Percentiles rank a stretch among this genome's conserved stretches.
phyloP scores from a whole-genome alignment of 306 rosid genomes.

The Elaeagnus macrophylla region DNA sequence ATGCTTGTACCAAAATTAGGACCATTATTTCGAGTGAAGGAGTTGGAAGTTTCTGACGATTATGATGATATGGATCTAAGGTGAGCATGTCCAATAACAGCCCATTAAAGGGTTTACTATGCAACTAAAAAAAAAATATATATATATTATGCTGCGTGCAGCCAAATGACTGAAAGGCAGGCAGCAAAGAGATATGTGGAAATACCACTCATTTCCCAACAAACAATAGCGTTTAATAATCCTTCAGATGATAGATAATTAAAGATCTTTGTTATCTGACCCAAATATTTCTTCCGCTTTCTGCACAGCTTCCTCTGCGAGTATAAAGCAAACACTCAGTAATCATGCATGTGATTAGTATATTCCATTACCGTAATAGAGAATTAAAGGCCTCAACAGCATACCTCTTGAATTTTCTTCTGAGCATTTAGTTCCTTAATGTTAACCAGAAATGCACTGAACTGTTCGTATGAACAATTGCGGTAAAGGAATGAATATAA shows the following conservation, averaged over 20 bases:
- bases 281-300: constrained; percentile 98
- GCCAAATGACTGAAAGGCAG: neutral
- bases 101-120: too few species aligned
- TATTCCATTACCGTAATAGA: constrained; percentile 10
- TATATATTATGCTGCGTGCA: too few species aligned
- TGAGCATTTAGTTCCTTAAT: constrained; percentile 94
- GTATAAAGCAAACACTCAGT: constrained; percentile 13
- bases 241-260: constrained; percentile 83
- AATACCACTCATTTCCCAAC: constrained; percentile 31
- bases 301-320: constrained; percentile 72
- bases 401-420: constrained; percentile 95
- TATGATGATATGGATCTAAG: too few species aligned
- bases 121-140: too few species aligned
- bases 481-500: too few species aligned
- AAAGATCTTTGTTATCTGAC: constrained; percentile 88
- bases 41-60: too few species aligned
- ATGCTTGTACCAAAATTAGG: too few species aligned
- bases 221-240: constrained; percentile 28
- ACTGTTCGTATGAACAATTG: constrained; percentile 97
- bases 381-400: constrained; percentile 3
- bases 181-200: constrained; percentile 6
- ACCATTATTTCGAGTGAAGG: too few species aligned
- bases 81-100: too few species aligned
- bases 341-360: constrained; percentile 11
- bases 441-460: constrained; percentile 93